These are phyloP conservation scores for Chrysoporthe austroafricana DNA, from an alignment of 2,329 filamentous ascomycete species.

Conservation along the genomic window DNA sequence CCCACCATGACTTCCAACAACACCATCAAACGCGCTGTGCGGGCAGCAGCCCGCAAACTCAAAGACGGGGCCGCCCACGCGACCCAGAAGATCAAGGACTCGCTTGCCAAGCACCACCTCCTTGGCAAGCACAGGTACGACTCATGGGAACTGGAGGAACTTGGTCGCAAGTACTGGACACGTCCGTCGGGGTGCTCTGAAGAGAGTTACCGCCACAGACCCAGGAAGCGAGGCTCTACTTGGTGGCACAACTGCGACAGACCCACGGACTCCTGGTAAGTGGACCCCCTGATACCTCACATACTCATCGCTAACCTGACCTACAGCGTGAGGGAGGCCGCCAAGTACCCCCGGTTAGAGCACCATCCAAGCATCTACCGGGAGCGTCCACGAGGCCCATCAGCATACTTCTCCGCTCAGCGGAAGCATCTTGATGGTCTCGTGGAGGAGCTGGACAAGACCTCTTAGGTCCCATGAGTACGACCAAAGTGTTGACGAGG, in stretches of 20 bases:
- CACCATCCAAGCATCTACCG: not conserved
- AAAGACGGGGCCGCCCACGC: not conserved
- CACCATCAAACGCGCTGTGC: not conserved
- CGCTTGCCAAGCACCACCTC: not conserved
- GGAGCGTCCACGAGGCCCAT: not conserved
- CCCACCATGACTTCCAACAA: not conserved
- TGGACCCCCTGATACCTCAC: not conserved
- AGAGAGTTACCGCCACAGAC: not conserved
- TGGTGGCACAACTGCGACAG: slow-evolving; percentile 12
- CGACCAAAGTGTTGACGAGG: no score
- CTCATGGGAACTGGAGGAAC: not conserved
- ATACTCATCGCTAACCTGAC: not conserved
- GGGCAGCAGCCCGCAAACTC: not conserved
- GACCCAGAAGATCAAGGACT: not conserved
- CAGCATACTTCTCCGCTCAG: not conserved
- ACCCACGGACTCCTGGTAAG: slow-evolving; percentile 1
- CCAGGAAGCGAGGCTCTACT: not conserved
- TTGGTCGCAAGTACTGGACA: slow-evolving; percentile 2
- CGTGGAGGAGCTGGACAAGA: not conserved
- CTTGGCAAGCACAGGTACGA: not conserved
- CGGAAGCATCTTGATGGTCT: not conserved
- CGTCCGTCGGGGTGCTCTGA: not conserved
- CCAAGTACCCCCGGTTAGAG: not conserved
- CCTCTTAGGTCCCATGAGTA: no score
- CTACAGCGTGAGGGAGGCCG: not conserved